phyloP scores from a whole-genome alignment of 2,329 filamentous ascomycete genomes.

The Arachnomyces sp. region DNA sequence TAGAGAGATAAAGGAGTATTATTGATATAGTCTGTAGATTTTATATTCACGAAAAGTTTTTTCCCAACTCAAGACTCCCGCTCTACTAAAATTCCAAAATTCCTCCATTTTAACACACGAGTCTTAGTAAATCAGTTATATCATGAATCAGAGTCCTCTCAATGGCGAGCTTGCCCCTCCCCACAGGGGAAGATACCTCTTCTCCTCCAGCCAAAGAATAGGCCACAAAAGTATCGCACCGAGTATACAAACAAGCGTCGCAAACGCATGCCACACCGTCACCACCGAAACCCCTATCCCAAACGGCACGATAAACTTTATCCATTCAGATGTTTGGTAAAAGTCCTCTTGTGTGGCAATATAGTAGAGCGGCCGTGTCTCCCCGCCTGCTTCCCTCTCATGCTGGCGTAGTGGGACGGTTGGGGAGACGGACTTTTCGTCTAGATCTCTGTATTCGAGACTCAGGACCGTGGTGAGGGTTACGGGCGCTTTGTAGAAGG shows the following conservation, averaged over 20 bases:
- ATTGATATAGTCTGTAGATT: too few relatives aligned
- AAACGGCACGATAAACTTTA: constrained; percentile 61
- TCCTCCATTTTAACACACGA: too few relatives aligned
- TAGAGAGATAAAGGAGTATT: too few relatives aligned
- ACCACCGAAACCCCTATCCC: constrained; percentile 50
- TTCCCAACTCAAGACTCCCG: too few relatives aligned
- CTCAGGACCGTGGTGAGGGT: constrained; percentile 60
- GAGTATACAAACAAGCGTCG: constrained; percentile 56
- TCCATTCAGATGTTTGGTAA: constrained; percentile 67
- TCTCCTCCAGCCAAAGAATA: constrained; percentile 44
- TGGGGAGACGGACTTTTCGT: constrained; percentile 13
- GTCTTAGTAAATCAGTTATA: too few relatives aligned
- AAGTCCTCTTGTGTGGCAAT: constrained; percentile 71
- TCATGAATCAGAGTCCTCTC: too few relatives aligned
- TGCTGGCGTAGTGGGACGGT: constrained; percentile 5
- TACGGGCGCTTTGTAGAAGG: constrained; percentile 62
- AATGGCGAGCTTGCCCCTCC: constrained; percentile 3
- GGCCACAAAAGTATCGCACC: constrained; percentile 47
- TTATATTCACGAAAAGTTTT: too few relatives aligned
- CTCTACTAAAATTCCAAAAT: too few relatives aligned
- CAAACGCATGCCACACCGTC: constrained; percentile 55
- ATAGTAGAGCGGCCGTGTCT: constrained; percentile 49
- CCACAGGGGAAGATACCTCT: constrained; percentile 18
- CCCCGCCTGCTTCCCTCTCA: constrained; percentile 9
- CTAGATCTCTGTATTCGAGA: constrained; percentile 38